phyloP scores from a whole-genome alignment of 768 basidiomycete species.

The Boletus subparvulus region DNA sequence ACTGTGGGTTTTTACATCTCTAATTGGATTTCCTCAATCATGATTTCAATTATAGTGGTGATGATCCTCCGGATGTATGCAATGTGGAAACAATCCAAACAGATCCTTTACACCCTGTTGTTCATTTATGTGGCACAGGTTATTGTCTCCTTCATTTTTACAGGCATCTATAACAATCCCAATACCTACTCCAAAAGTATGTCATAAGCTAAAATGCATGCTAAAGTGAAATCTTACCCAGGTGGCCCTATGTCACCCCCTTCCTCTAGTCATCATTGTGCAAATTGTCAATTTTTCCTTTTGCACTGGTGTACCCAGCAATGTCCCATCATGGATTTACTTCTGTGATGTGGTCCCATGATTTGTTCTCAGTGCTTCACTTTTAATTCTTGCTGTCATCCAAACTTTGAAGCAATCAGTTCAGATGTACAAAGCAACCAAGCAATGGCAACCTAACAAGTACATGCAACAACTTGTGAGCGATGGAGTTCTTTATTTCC shows the following conservation, averaged over 20 bases:
- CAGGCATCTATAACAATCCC: background rate
- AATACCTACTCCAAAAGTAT: background rate
- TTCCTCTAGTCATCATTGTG: background rate
- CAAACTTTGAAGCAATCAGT: background rate
- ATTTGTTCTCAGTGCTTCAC: background rate
- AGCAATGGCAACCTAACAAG: constrained; percentile 6
- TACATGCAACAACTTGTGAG: background rate
- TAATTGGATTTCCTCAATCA: background rate
- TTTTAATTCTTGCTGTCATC: background rate
- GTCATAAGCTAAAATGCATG: background rate
- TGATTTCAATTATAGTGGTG: background rate
- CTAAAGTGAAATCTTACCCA: too few relatives aligned
- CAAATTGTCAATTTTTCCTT: background rate
- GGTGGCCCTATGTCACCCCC: too few relatives aligned
- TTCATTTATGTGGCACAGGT: background rate
- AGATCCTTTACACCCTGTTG: background rate
- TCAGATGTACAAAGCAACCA: constrained; percentile 1
- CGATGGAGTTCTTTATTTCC: constrained; percentile 6
- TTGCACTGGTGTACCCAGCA: too few relatives aligned
- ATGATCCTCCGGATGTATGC: constrained; percentile 3
- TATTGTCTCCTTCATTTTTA: background rate
- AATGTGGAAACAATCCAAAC: background rate
- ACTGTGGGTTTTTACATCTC: background rate
- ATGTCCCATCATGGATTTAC: too few relatives aligned
- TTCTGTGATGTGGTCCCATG: background rate